These are phyloP conservation scores for Phytophthora litchii DNA, from an alignment of 352 stramenopile species.

Conservation along the genomic window DNA sequence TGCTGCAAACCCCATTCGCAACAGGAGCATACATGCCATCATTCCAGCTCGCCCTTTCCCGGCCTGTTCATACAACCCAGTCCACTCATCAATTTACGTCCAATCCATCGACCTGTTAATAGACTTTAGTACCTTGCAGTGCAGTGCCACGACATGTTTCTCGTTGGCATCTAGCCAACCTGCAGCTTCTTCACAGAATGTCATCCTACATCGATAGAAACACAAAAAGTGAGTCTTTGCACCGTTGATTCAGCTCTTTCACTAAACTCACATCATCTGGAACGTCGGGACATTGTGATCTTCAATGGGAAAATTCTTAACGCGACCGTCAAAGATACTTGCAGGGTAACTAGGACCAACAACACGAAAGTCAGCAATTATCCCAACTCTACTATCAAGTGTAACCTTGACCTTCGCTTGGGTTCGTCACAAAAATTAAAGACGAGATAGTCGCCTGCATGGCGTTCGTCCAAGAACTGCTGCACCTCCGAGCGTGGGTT, in stretches of 20 bases:
- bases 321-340: conserved; percentile 50
- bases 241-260: not conserved
- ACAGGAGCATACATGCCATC: conserved; percentile 80
- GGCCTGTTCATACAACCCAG: conserved; percentile 30
- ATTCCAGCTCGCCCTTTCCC: conserved; percentile 78
- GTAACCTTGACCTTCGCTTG: conserved; percentile 42
- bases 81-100: not conserved
- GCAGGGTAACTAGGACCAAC: conserved; percentile 48
- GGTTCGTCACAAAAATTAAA: conserved; percentile 79
- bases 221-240: conserved; percentile 2
- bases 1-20: conserved; percentile 61
- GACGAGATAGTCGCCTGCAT: conserved; percentile 67
- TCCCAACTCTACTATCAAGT: not conserved
- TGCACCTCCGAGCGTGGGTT: conserved; percentile 68
- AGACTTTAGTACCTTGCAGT: conserved; percentile 61
- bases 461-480: conserved; percentile 54
- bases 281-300: conserved; percentile 78
- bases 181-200: conserved; percentile 76
- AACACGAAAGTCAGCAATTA: not conserved
- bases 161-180: conserved; percentile 54
- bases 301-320: conserved; percentile 68
- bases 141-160: conserved; percentile 58
- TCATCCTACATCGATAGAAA: conserved; percentile 36
- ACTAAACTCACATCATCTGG: conserved; percentile 56
- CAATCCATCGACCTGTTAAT: not conserved